A percentile compares a stretch with the other conserved stretches of the same genome.
Conservation (phyloP, 2,329 filamentous ascomycete species). For the Pseudonectria buxi region DNA sequence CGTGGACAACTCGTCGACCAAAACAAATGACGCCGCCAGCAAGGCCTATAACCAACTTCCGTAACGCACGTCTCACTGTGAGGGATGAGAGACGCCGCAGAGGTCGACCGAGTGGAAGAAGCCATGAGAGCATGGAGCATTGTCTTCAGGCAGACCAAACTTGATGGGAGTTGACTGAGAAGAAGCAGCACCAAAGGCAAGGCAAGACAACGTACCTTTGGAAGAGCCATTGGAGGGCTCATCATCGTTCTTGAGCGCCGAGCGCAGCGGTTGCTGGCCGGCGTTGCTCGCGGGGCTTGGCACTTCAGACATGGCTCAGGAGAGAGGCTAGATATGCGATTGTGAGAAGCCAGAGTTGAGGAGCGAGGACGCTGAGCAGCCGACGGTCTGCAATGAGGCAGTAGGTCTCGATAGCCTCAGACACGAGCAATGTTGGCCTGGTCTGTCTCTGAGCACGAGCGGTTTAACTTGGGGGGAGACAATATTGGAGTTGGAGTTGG, state of each 20-base stretch:
- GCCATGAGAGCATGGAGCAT: background rate
- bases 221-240: slow-evolving; percentile 33
- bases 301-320: slow-evolving; percentile 21
- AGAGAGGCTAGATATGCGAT: slow-evolving; percentile 1
- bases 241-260: slow-evolving; percentile 39
- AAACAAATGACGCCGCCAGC: too few species aligned
- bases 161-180: too few species aligned
- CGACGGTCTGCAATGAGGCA: background rate
- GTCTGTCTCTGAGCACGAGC: too few species aligned
- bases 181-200: background rate
- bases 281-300: slow-evolving; percentile 15
- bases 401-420: background rate
- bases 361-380: background rate
- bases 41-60: too few species aligned
- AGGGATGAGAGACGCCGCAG: too few species aligned
- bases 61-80: too few species aligned
- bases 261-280: slow-evolving; percentile 30
- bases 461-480: too few species aligned
- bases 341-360: background rate
- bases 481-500: background rate
- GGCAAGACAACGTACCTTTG: slow-evolving; percentile 36
- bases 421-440: too few species aligned
- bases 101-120: too few species aligned
- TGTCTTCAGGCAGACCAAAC: too few species aligned
- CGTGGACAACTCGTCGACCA: too few species aligned